Evolutionary conservation across 345 rosid species (phyloP).

Genomic region (Populus alba): DNA sequence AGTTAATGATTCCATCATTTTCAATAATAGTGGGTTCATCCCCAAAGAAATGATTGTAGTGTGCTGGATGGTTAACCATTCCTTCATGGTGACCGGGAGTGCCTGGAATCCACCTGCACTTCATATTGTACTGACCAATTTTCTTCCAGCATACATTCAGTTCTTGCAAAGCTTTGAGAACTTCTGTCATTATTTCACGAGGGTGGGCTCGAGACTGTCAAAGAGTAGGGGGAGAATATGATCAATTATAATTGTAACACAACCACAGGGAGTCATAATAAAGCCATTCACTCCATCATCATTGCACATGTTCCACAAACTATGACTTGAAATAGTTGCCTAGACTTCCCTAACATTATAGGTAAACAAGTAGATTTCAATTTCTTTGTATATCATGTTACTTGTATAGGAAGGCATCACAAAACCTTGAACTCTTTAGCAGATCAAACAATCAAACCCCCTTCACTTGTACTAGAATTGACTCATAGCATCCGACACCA

Average conservation of each 20-base stretch:
- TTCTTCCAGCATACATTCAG: constrained; percentile 92
- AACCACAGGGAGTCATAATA: neutral
- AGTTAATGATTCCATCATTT: constrained; percentile 42
- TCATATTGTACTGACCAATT: constrained; percentile 93
- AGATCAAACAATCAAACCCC: neutral
- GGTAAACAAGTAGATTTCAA: neutral
- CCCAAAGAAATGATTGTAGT: constrained; percentile 57
- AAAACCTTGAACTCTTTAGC: neutral
- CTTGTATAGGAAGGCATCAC: neutral
- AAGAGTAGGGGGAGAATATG: constrained; percentile 13
- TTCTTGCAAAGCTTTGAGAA: constrained; percentile 78
- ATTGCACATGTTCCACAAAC: neutral
- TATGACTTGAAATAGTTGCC: neutral
- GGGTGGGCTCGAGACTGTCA: constrained; percentile 84
- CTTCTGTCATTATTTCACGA: constrained; percentile 83
- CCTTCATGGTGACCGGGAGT: constrained; percentile 54
- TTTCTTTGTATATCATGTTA: neutral
- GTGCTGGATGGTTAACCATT: constrained; percentile 57
- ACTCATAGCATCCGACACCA: neutral
- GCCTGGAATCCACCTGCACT: constrained; percentile 83
- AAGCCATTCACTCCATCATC: neutral
- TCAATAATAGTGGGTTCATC: constrained; percentile 61
- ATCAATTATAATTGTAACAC: neutral
- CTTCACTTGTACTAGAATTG: neutral
- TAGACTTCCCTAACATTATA: neutral